Conservation (phyloP, 176 grass and related monocot species). For the Oryza meridionalis region DNA sequence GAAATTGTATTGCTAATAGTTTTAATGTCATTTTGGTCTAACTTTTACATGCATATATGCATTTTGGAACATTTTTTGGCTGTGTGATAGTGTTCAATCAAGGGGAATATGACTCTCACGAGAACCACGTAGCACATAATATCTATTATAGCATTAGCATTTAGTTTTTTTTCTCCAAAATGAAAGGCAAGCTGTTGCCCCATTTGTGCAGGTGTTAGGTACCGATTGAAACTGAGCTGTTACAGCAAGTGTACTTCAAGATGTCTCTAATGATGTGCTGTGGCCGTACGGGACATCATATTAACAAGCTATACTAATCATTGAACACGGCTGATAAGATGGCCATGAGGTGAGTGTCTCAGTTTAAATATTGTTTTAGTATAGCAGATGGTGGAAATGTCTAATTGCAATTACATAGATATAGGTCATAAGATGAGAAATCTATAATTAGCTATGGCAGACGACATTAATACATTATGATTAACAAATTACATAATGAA, state of each 20-base stretch:
- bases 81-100: neutral
- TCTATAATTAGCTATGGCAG: slow-evolving; percentile 6
- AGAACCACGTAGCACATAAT: slow-evolving; percentile 8
- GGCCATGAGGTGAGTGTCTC: slow-evolving; percentile 28
- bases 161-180: slow-evolving; percentile 11
- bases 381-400: slow-evolving; percentile 17
- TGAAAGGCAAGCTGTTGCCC: neutral
- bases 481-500: neutral
- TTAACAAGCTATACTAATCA: slow-evolving; percentile 24
- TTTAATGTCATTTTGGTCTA: neutral
- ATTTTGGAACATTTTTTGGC: neutral
- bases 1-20: slow-evolving; percentile 5
- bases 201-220: slow-evolving; percentile 36
- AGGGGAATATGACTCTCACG: neutral
- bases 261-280: slow-evolving; percentile 26
- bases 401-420: neutral
- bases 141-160: neutral
- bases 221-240: slow-evolving; percentile 28
- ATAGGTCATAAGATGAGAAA: slow-evolving; percentile 22
- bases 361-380: slow-evolving; percentile 10
- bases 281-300: neutral
- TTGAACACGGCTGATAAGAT: slow-evolving; percentile 19
- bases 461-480: neutral
- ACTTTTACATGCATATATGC: neutral
- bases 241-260: slow-evolving; percentile 13